Percentiles rank a stretch among this genome's conserved stretches.
Evolutionary conservation across 371 early-diverging fungal species (phyloP).

Genomic region (Rozella allomycis): DNA sequence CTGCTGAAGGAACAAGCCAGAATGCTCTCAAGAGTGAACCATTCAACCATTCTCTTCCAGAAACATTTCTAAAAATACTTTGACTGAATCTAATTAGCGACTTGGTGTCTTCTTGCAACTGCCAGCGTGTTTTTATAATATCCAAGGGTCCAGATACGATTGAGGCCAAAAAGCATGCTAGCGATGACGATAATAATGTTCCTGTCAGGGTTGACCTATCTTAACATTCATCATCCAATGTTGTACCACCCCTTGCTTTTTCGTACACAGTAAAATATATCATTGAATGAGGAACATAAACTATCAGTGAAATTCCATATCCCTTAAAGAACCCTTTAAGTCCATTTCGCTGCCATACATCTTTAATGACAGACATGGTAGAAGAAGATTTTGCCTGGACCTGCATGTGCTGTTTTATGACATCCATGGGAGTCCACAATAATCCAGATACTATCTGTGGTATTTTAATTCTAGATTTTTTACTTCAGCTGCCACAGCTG

Average conservation of each 20-base stretch:
- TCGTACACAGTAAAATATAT: conserved; percentile 55
- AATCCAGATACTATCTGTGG: conserved; percentile 24
- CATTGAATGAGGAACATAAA: conserved; percentile 45
- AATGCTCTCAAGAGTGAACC: no score
- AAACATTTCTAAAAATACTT: no score
- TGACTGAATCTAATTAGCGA: no score
- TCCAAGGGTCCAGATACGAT: conserved; percentile 44
- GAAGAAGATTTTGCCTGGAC: conserved; percentile 3
- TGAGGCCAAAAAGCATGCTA: conserved; percentile 36
- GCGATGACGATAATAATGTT: no score
- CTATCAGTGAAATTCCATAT: conserved; percentile 41
- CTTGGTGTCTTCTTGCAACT: conserved; percentile 27
- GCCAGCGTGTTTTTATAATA: conserved; percentile 62
- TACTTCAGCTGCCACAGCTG: conserved; percentile 34
- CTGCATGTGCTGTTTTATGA: conserved; percentile 48
- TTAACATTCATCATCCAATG: not conserved
- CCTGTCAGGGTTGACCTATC: no score
- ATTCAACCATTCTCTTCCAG: no score
- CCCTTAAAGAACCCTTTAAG: conserved; percentile 44
- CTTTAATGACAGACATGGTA: conserved; percentile 10
- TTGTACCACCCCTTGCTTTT: conserved; percentile 20
- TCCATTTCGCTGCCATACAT: conserved; percentile 33
- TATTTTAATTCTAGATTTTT: no score
- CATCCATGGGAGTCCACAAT: conserved; percentile 61
- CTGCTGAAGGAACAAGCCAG: conserved; percentile 44